These are phyloP conservation scores for Oidium heveae DNA, from an alignment of 2,329 filamentous ascomycete species.

Conservation along the genomic window DNA sequence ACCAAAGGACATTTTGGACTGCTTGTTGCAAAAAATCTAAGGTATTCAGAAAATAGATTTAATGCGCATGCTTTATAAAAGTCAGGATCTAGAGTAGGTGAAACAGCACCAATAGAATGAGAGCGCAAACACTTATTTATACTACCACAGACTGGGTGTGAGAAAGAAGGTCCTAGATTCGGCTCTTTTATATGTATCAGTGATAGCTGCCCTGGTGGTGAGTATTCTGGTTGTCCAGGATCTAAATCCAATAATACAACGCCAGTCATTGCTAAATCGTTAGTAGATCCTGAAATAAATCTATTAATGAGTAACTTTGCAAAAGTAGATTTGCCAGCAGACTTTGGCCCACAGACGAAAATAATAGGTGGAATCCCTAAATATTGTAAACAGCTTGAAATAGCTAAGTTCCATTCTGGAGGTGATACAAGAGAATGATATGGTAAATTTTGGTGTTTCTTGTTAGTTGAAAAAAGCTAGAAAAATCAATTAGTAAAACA, in stretches of 20 bases:
- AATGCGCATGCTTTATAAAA: constrained; percentile 38
- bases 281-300: constrained; percentile 18
- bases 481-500: constrained; percentile 7
- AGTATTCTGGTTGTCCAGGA: constrained; percentile 53
- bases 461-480: constrained; percentile 27
- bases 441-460: constrained; percentile 22
- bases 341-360: constrained; percentile 44
- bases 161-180: constrained; percentile 42
- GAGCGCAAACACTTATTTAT: constrained; percentile 24
- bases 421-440: constrained; percentile 30
- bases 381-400: constrained; percentile 13
- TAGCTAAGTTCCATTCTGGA: constrained; percentile 30
- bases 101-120: constrained; percentile 39
- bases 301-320: constrained; percentile 39
- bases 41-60: constrained; percentile 36
- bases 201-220: constrained; percentile 42
- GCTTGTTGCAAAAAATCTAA: constrained; percentile 15
- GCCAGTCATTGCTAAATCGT: constrained; percentile 8
- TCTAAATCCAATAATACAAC: constrained; percentile 44
- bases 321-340: constrained; percentile 55
- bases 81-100: constrained; percentile 38
- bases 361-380: constrained; percentile 17
- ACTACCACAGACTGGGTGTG: constrained; percentile 23
- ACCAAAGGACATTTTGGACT: constrained; percentile 29
- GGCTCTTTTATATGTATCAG: constrained; percentile 33